Percentiles rank a stretch among this genome's conserved stretches.
Conservation (phyloP, 768 basidiomycete genomes). For the Lentinula lateritia region DNA sequence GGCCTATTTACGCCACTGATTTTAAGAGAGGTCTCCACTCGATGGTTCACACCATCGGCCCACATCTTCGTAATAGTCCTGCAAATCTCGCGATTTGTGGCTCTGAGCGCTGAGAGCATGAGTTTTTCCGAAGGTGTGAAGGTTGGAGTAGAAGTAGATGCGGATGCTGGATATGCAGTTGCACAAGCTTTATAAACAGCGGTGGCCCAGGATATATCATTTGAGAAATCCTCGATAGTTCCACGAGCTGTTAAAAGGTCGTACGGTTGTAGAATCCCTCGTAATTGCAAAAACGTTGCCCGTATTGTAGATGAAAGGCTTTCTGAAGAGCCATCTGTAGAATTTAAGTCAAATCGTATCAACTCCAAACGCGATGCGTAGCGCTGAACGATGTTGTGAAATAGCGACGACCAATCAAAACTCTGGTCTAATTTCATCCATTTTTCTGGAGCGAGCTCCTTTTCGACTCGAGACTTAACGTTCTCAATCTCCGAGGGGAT, state of each 20-base stretch:
- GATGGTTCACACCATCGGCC: slow-evolving; percentile 13
- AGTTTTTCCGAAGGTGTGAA: slow-evolving; percentile 14
- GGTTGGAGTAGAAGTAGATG: background rate
- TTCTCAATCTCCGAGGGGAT: slow-evolving; percentile 16
- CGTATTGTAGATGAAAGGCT: slow-evolving; percentile 7
- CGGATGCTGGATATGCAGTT: slow-evolving; percentile 20
- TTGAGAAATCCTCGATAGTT: background rate
- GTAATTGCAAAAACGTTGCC: slow-evolving; percentile 14
- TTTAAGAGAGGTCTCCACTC: background rate
- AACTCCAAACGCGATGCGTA: slow-evolving; percentile 24
- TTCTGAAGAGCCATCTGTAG: background rate
- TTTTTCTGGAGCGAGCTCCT: slow-evolving; percentile 3
- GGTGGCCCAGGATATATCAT: slow-evolving; percentile 19
- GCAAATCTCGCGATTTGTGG: slow-evolving; percentile 17
- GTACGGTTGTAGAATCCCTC: slow-evolving; percentile 24
- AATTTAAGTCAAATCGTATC: slow-evolving; percentile 16
- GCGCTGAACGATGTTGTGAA: slow-evolving; percentile 23
- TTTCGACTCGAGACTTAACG: slow-evolving; percentile 8
- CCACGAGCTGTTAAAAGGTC: slow-evolving; percentile 13
- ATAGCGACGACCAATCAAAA: slow-evolving; percentile 27
- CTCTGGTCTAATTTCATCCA: slow-evolving; percentile 13
- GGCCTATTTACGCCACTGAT: background rate
- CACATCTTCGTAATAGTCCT: slow-evolving; percentile 13
- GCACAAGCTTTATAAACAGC: slow-evolving; percentile 25
- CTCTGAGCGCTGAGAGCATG: slow-evolving; percentile 13